Evolutionary conservation across 305 asterid species (phyloP).

Genomic region (Caryopteris hybrid): DNA sequence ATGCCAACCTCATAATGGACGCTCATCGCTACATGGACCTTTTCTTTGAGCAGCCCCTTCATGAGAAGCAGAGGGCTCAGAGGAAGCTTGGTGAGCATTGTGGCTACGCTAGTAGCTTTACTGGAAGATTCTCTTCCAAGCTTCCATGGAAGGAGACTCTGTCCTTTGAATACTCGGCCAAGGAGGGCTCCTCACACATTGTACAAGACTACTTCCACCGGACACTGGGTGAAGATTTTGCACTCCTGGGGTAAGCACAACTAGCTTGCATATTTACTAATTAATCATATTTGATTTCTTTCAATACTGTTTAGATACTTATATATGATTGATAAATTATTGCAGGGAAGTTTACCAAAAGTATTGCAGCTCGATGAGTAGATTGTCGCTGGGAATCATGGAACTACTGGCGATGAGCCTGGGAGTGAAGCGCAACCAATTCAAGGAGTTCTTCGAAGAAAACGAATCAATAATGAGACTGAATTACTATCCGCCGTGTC

Average conservation of each 20-base stretch:
- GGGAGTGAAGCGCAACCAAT: conserved; percentile 36
- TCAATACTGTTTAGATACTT: too few relatives aligned
- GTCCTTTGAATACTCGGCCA: conserved; percentile 51
- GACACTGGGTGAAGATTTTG: conserved; percentile 45
- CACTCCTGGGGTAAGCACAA: conserved; percentile 59
- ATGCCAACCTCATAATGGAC: conserved; percentile 34
- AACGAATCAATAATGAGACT: conserved; percentile 83
- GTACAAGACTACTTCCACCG: conserved; percentile 51
- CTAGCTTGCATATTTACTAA: too few relatives aligned
- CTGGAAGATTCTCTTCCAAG: conserved; percentile 73
- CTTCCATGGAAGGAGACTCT: conserved; percentile 93
- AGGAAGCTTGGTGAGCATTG: conserved; percentile 65
- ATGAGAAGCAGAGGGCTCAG: conserved; percentile 52
- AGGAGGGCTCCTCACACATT: conserved; percentile 24
- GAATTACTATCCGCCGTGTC: conserved; percentile 82
- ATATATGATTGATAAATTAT: background rate
- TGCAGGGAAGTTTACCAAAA: conserved; percentile 57
- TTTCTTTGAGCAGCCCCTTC: conserved; percentile 57
- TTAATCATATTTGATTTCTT: too few relatives aligned
- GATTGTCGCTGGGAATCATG: conserved; percentile 69
- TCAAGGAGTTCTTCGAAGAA: conserved; percentile 52
- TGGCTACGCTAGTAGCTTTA: conserved; percentile 87
- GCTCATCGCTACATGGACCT: conserved; percentile 65
- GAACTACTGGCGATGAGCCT: conserved; percentile 76
- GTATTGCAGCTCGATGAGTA: conserved; percentile 67